Evolutionary conservation across 306 rosid species (phyloP), one percentile per base, ranked within the genome.

Genomic region (Potentilla sterilis): DNA sequence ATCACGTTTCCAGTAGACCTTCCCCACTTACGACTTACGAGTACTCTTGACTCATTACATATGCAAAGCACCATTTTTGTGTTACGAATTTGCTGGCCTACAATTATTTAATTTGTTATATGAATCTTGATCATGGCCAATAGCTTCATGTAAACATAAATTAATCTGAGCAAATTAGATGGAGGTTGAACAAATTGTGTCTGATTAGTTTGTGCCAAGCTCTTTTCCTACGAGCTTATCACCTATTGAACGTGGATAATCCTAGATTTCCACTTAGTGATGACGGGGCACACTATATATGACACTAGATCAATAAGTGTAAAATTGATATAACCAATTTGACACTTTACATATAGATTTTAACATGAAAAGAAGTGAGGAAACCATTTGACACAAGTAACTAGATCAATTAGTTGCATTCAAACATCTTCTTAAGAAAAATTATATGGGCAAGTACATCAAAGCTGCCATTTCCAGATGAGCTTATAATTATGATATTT

Each of bases 1-100:
- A 9, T 43, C n/a, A 34, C 51, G 58, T 68, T 44, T 70, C 37
- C 81, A 77, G 57, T 72, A 22, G 63, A 54, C 46, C 67, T 22
- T 65, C 44, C 77, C 81, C 81, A 81, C 84, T 64, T 9, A 43
- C 78, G 2, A 65, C n/a, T n/a, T n/a, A n/a, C n/a, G n/a, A n/a
- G n/a, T n/a, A n/a, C 13, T 28, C 19, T 14, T 12, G 65, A 59
- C 37, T 65, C 70, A 37, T 66, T 66, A 40, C 34, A 66, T 66
- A 19, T 59, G 21, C n/a, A n/a, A n/a, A 19, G 48, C 47, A 40
- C 70, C 28, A 40, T 19, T 40, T 38, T 16, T 11, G 46, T 64
- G 44, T 44, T 37, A 6, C 46, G 16, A 35, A 35, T 28, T 37
- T 38, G 44, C 14, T 64, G 46, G 69, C n/a, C 37, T 18, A 15